Percentiles rank a stretch among this genome's conserved stretches.
Evolutionary conservation across 805 yeast genomes (phyloP).

Genomic region (Starmera caribaea): DNA sequence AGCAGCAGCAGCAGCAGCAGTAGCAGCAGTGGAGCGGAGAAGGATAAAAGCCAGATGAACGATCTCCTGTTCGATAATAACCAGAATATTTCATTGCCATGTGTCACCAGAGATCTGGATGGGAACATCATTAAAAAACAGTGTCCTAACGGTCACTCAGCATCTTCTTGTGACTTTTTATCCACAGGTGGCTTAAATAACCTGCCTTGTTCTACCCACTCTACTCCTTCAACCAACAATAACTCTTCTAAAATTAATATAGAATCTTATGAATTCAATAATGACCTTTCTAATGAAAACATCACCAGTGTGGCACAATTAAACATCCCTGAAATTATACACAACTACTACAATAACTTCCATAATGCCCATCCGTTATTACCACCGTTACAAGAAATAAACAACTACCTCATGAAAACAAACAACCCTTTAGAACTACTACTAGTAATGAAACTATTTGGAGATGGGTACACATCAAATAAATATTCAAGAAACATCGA

Average conservation of each 20-base stretch:
- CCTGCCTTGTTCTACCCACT: conserved; percentile 12
- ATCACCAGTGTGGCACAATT: neutral
- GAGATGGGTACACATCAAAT: conserved; percentile 34
- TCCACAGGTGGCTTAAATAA: conserved; percentile 5
- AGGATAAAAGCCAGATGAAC: neutral
- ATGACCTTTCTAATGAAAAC: neutral
- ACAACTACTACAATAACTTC: conserved; percentile 26
- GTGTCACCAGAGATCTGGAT: conserved; percentile 5
- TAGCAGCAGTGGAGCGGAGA: conserved; percentile 1
- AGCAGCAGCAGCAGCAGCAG: neutral
- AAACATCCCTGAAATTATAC: conserved; percentile 14
- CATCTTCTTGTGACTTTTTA: conserved; percentile 12
- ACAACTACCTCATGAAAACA: conserved; percentile 21
- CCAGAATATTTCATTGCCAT: conserved; percentile 7
- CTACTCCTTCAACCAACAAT: conserved; percentile 1
- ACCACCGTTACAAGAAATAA: conserved; percentile 29
- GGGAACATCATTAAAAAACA: neutral
- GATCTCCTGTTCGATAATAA: no score
- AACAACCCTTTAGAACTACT: conserved; percentile 32
- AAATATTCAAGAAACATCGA: conserved; percentile 29
- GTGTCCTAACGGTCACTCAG: conserved; percentile 18
- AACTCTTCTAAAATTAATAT: conserved; percentile 2
- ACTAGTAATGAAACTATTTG: conserved; percentile 36
- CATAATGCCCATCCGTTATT: conserved; percentile 38
- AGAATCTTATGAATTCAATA: conserved; percentile 4